A percentile compares a stretch with the other conserved stretches of the same genome.
Conservation (phyloP, 1,139 yeast species). For the Hyphopichia khmerensis region DNA sequence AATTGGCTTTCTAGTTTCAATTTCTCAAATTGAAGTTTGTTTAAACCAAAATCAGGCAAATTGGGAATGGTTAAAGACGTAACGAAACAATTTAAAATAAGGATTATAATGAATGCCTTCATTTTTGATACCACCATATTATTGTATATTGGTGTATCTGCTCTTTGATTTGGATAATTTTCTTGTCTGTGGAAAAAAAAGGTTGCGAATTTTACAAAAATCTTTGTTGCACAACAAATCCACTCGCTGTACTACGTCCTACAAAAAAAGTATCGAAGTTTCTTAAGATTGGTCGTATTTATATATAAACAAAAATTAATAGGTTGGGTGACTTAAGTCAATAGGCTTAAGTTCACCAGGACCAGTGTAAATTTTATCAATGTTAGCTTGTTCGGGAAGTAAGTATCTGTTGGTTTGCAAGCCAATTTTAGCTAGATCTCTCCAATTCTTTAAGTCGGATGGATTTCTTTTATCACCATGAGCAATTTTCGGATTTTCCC, state of each 20-base stretch:
- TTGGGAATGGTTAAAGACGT: background rate
- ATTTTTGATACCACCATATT: too few species aligned
- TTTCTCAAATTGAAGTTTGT: conserved; percentile 10
- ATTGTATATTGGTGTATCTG: too few species aligned
- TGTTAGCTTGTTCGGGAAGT: conserved; percentile 1
- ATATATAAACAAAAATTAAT: background rate
- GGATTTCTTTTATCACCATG: conserved; percentile 3
- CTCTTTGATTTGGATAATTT: background rate
- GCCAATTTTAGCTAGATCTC: conserved; percentile 1
- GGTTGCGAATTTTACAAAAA: background rate
- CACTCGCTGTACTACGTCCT: too few species aligned
- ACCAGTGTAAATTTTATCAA: background rate
- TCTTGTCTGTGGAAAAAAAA: background rate
- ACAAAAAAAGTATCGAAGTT: too few species aligned
- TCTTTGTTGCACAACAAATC: too few species aligned
- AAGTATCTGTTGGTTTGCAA: conserved; percentile 1
- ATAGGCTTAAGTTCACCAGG: background rate
- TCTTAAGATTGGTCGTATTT: too few species aligned
- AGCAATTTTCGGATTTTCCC: background rate
- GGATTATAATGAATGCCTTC: too few species aligned
- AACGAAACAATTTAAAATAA: too few species aligned
- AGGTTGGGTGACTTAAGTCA: background rate
- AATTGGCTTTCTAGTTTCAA: conserved; percentile 11
- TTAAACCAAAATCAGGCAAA: background rate
- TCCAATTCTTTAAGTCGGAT: background rate